These are phyloP conservation scores for Sporothrix pseudoabietina DNA, from an alignment of 2,329 filamentous ascomycete species.

Conservation along the genomic window DNA sequence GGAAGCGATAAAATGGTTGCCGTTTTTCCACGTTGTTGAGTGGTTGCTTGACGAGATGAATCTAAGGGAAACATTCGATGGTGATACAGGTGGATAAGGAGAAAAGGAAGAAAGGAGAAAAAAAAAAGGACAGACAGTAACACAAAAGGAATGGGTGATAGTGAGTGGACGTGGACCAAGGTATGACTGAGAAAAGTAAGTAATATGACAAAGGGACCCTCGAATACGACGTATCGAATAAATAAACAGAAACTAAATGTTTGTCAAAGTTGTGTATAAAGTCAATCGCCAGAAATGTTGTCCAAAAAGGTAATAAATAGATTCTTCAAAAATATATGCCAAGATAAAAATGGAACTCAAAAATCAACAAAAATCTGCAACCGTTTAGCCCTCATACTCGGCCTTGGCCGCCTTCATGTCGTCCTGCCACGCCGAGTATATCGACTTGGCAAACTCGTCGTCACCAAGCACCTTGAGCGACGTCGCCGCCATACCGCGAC, in stretches of 20 bases:
- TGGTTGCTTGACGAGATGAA: neutral
- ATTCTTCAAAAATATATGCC: neutral
- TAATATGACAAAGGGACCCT: too few species aligned
- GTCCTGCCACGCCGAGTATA: slow-evolving; percentile 38
- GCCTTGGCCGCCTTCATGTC: slow-evolving; percentile 42
- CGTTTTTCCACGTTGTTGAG: neutral
- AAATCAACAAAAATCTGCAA: neutral
- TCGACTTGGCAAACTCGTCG: slow-evolving; percentile 35
- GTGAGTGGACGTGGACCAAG: too few species aligned
- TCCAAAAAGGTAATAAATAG: neutral
- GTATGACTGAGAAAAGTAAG: too few species aligned
- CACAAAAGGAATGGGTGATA: neutral
- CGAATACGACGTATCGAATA: neutral
- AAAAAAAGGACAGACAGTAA: neutral
- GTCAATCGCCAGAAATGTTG: neutral
- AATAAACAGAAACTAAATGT: neutral
- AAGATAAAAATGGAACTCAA: neutral
- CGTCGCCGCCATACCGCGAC: slow-evolving; percentile 42
- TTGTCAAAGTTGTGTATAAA: neutral
- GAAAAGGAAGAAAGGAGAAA: neutral
- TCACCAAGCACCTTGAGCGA: slow-evolving; percentile 39
- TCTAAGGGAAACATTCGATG: neutral
- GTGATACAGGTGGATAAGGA: neutral
- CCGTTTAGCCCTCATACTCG: neutral
- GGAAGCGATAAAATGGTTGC: neutral